Percentiles rank a stretch among this genome's conserved stretches.
These are phyloP conservation scores for Xylaria nigripes DNA, from an alignment of 495 filamentous ascomycete species.

Conservation along the genomic window DNA sequence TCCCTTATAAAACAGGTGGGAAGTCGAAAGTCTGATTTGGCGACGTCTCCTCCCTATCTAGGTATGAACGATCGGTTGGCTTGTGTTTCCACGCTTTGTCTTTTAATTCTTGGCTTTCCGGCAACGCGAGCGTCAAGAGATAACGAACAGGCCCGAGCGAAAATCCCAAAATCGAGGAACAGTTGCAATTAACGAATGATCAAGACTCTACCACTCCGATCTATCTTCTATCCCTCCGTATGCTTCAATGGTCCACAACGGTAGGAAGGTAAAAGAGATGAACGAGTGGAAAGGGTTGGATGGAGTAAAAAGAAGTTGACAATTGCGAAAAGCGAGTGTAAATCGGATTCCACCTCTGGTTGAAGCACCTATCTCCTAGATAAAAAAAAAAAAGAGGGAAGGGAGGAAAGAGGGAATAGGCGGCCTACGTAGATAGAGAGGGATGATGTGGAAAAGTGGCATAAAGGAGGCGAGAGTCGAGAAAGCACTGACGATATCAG, in stretches of 20 bases:
- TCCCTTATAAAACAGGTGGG: background rate
- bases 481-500: constrained; percentile 1
- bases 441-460: constrained; percentile 17
- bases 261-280: constrained; percentile 16
- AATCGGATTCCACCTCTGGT: constrained; percentile 17
- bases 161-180: constrained; percentile 14
- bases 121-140: background rate
- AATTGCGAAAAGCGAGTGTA: constrained; percentile 24
- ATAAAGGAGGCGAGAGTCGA: constrained; percentile 20
- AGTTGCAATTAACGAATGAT: constrained; percentile 24
- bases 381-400: constrained; percentile 1
- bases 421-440: constrained; percentile 13
- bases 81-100: background rate
- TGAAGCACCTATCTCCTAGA: background rate
- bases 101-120: background rate
- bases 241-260: background rate
- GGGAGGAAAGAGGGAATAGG: constrained; percentile 15
- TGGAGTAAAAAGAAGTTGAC: constrained; percentile 14
- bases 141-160: background rate
- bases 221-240: constrained; percentile 6
- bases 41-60: background rate
- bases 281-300: constrained; percentile 15
- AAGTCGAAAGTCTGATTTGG: background rate
- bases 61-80: background rate
- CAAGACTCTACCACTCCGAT: constrained; percentile 10